phyloP scores from a whole-genome alignment of 192 early-diverging fungal species.

The Umbelopsis sp. region DNA sequence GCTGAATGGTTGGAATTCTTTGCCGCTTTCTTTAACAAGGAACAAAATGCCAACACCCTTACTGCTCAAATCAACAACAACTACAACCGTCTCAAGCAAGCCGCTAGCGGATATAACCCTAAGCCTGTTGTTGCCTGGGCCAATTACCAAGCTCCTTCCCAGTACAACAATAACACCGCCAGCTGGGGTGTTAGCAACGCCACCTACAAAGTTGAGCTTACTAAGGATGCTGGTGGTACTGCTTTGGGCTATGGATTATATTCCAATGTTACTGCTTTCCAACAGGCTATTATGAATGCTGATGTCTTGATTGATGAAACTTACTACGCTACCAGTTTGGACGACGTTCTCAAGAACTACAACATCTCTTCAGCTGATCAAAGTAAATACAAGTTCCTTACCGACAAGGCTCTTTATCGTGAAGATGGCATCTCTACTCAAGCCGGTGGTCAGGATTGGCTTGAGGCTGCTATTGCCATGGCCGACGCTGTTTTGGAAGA shows the following conservation, averaged over 20 bases:
- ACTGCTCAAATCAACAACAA: slow-evolving; percentile 51
- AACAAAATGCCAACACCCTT: slow-evolving; percentile 51
- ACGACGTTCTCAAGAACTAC: slow-evolving; percentile 59
- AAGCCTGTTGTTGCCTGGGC: slow-evolving; percentile 68
- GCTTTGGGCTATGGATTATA: slow-evolving; percentile 35
- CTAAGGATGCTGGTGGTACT: slow-evolving; percentile 61
- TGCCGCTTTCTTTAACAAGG: slow-evolving; percentile 67
- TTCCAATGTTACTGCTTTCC: slow-evolving; percentile 46
- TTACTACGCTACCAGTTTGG: slow-evolving; percentile 45
- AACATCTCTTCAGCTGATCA: slow-evolving; percentile 38
- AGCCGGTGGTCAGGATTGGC: slow-evolving; percentile 70
- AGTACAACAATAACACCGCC: slow-evolving; percentile 70
- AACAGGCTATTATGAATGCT: slow-evolving; percentile 52
- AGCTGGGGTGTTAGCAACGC: slow-evolving; percentile 60
- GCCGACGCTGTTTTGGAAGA: slow-evolving; percentile 73
- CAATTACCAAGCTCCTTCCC: slow-evolving; percentile 53
- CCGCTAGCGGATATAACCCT: slow-evolving; percentile 25
- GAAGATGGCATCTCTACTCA: slow-evolving; percentile 67
- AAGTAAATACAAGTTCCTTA: slow-evolving; percentile 60
- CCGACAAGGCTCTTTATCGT: slow-evolving; percentile 63
- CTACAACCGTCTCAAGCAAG: slow-evolving; percentile 55
- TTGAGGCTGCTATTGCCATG: slow-evolving; percentile 65
- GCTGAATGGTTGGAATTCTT: slow-evolving; percentile 63
- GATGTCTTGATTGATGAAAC: slow-evolving; percentile 77
- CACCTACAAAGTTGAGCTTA: slow-evolving; percentile 60